Base-by-base conservation (phyloP, 148 eudicot genomes). In the Chenopodium berlandieri region DNA sequence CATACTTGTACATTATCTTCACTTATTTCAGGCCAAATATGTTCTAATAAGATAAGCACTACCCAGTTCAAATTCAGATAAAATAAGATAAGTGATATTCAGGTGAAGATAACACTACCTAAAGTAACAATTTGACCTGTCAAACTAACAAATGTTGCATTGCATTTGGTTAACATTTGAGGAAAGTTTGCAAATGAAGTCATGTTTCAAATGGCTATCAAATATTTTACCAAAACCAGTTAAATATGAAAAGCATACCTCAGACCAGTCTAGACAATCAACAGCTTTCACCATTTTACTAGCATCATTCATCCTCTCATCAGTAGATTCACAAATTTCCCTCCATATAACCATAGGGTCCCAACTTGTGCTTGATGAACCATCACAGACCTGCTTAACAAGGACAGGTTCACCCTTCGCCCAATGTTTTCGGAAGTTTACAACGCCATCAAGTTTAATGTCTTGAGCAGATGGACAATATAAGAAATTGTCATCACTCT, bases 261-360 rank as follows among this genome's bases (percentile, higher is more conserved):
- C 97, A 79, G 91, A 90, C 86, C 89, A 80, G 78, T 93, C 89
- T 71, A 86, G 83, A 88, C 97, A 95, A 83, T 95, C 93, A 78
- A 95, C 69, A 84, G 95, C 99, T 82, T 89, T 95, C 88, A 95
- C 97, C 79, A 56, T 70, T 90, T 91, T 90, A 84, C 81, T 75
- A 25, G 86, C 91, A 81, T 92, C 92, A 81, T 91, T 91, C 83
- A 83, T 87, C 84, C 83, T 90, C 88, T 92, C 98, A 74, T 93
- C 93, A 32, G 85, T 73, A 52, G 91, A 89, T 84, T 92, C 93
- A 80, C 85, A 87, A 80, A 94, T 88, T 82, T 91, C 97, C 86
- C 84, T 87, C 97, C 93, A 93, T 83, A 95, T 89, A 76, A 88
- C 89, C 89, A 87, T 80, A 73, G 99, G 99, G 79, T 93, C 97